Percentiles rank a stretch among this genome's conserved stretches.
Evolutionary conservation across 495 filamentous ascomycete species (phyloP).

Genomic region (Glonium stellatum): DNA sequence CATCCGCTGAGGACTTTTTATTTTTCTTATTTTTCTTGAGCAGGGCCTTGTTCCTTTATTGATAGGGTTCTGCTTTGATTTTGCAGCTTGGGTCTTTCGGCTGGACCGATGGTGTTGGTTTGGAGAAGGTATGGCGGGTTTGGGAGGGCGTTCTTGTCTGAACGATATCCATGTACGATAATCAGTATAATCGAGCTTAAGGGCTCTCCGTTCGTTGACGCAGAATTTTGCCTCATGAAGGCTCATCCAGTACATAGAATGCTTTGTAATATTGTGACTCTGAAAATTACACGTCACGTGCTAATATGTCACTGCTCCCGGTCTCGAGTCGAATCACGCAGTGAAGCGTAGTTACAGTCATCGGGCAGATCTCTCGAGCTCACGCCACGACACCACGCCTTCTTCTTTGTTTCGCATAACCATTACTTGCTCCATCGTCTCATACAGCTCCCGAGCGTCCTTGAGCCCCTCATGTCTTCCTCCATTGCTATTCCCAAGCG

Average conservation of each 20-base stretch:
- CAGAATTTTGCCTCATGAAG: too few species aligned
- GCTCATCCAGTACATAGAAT: too few species aligned
- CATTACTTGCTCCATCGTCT: neutral
- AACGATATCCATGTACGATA: slow-evolving; percentile 15
- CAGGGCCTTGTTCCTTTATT: neutral
- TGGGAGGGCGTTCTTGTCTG: slow-evolving; percentile 2
- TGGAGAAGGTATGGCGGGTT: neutral
- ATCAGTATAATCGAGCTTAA: slow-evolving; percentile 4
- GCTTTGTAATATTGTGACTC: too few species aligned
- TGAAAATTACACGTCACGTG: too few species aligned
- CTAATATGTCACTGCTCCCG: too few species aligned
- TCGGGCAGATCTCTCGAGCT: neutral
- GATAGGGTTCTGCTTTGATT: slow-evolving; percentile 1
- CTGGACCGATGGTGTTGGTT: slow-evolving; percentile 10
- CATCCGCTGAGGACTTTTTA: too few species aligned
- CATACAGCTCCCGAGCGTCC: neutral
- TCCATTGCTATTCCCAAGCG: slow-evolving; percentile 36
- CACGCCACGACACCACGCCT: neutral
- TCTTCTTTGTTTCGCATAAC: neutral
- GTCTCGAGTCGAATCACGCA: neutral
- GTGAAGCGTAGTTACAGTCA: neutral
- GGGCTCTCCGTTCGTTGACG: neutral
- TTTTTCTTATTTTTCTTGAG: too few species aligned
- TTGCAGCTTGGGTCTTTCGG: slow-evolving; percentile 1
- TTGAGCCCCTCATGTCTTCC: slow-evolving; percentile 28